phyloP scores from a whole-genome alignment of 2,329 filamentous ascomycete genomes.

The Fusarium nodosum region DNA sequence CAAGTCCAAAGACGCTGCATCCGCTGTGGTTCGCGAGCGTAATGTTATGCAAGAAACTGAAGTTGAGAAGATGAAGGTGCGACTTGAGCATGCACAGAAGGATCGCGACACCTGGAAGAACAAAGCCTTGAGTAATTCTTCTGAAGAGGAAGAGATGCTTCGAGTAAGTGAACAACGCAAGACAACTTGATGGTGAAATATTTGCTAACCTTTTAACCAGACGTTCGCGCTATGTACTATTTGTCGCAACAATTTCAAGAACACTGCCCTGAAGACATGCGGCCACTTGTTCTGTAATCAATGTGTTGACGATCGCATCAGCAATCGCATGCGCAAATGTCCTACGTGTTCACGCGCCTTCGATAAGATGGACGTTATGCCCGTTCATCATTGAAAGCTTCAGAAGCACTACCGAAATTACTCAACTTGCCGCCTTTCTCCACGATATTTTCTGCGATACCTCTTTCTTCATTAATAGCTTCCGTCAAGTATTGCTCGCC shows the following conservation, averaged over 20 bases:
- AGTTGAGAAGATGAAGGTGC: slow-evolving; percentile 81
- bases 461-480: slow-evolving; percentile 48
- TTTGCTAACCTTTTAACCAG: slow-evolving; percentile 49
- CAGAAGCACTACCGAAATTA: slow-evolving; percentile 5
- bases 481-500: slow-evolving; percentile 42
- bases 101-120: slow-evolving; percentile 88
- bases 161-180: slow-evolving; percentile 71
- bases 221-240: slow-evolving; percentile 80
- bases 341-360: slow-evolving; percentile 94
- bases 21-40: slow-evolving; percentile 66
- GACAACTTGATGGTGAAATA: not conserved
- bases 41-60: slow-evolving; percentile 78
- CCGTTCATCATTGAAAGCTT: slow-evolving; percentile 64
- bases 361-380: slow-evolving; percentile 90
- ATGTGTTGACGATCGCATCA: slow-evolving; percentile 90
- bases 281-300: slow-evolving; percentile 94
- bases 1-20: slow-evolving; percentile 78
- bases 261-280: slow-evolving; percentile 92
- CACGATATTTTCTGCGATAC: slow-evolving; percentile 43
- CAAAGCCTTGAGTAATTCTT: slow-evolving; percentile 84
- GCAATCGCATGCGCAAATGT: slow-evolving; percentile 93
- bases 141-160: slow-evolving; percentile 86
- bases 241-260: slow-evolving; percentile 93
- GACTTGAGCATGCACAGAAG: slow-evolving; percentile 83
- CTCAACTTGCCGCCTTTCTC: slow-evolving; percentile 28